Conservation (phyloP, 257 asterid species). For the Anisodus tanguticus region DNA sequence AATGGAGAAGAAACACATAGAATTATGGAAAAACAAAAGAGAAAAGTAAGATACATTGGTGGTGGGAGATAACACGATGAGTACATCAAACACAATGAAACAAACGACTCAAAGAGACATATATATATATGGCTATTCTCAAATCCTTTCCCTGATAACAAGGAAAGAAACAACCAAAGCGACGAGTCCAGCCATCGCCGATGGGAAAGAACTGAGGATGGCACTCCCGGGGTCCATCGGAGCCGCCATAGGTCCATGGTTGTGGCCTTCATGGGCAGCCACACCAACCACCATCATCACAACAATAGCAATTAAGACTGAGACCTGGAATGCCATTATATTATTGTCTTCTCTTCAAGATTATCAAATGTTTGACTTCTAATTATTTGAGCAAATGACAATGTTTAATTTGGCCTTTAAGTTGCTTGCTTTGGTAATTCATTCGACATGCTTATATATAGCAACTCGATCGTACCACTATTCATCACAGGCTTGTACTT, state of each 20-base stretch:
- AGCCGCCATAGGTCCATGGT: conserved; percentile 16
- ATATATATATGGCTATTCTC: neutral
- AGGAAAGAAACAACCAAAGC: conserved; percentile 26
- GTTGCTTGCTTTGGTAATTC: neutral
- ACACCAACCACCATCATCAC: conserved; percentile 23
- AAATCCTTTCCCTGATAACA: conserved; percentile 25
- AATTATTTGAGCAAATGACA: neutral
- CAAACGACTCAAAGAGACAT: neutral
- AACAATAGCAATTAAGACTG: neutral
- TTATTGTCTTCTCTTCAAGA: no score
- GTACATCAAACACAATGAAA: neutral
- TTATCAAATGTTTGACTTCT: neutral
- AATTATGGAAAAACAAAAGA: neutral
- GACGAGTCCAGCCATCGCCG: conserved; percentile 16
- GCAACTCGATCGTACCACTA: neutral
- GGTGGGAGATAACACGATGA: neutral
- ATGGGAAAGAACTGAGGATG: neutral
- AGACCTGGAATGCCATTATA: conserved; percentile 24
- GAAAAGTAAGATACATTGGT: neutral
- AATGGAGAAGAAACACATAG: neutral
- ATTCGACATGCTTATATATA: neutral
- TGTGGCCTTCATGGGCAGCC: conserved; percentile 29
- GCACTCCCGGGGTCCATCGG: conserved; percentile 21
- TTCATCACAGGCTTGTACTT: neutral
- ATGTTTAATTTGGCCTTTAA: neutral